phyloP scores from a whole-genome alignment of 441 rosid species.

The Francoa sonchifolia region DNA sequence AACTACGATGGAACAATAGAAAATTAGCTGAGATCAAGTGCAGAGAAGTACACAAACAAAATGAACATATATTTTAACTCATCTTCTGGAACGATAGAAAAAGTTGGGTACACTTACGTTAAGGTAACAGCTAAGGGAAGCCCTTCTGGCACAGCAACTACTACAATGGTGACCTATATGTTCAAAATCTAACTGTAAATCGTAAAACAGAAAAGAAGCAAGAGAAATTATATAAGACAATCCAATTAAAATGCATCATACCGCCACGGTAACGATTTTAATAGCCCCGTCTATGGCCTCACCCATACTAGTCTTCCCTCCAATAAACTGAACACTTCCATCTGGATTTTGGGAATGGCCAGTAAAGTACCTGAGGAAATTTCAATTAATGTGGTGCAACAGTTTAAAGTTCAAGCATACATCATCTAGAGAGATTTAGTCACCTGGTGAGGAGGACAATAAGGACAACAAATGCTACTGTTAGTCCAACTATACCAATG shows the following conservation, averaged over 20 bases:
- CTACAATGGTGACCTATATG: conserved; percentile 96
- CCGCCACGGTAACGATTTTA: conserved; percentile 77
- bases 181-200: too few relatives aligned
- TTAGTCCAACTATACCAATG: conserved; percentile 79
- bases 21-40: background rate
- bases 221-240: too few relatives aligned
- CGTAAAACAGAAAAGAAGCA: too few relatives aligned
- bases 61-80: background rate
- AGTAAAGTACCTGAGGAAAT: conserved; percentile 54
- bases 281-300: conserved; percentile 59
- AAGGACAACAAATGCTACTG: conserved; percentile 71
- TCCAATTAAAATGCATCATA: conserved; percentile 23
- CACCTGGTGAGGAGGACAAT: conserved; percentile 79
- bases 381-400: conserved; percentile 6
- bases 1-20: background rate
- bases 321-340: conserved; percentile 36
- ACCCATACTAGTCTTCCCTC: conserved; percentile 49
- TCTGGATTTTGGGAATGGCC: conserved; percentile 45
- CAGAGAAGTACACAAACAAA: background rate
- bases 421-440: background rate
- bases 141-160: conserved; percentile 99
- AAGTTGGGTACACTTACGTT: conserved; percentile 46
- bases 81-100: too few relatives aligned
- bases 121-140: conserved; percentile 94
- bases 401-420: background rate